Evolutionary conservation across 768 basidiomycete genomes (phyloP).

Genomic region (Plicaturopsis crispa): DNA sequence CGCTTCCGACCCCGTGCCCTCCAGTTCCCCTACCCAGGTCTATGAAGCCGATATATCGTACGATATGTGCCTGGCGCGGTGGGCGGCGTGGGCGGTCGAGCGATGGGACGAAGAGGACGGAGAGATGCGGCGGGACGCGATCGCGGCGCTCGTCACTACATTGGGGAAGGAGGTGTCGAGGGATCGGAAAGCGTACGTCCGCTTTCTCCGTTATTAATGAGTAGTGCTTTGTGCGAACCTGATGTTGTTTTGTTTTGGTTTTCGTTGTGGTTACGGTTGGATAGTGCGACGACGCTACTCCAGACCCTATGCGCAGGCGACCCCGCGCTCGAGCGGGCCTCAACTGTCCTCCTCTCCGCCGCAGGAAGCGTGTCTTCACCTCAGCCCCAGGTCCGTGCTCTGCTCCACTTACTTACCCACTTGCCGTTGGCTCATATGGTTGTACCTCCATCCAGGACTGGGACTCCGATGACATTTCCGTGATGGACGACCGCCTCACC

Average conservation of each 20-base stretch:
- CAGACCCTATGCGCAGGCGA: conserved; percentile 30
- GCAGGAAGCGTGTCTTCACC: conserved; percentile 9
- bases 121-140: conserved; percentile 36
- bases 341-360: conserved; percentile 13
- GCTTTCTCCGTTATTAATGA: not conserved
- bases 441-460: conserved; percentile 31
- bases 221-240: conserved; percentile 13
- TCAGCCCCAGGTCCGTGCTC: too few relatives aligned
- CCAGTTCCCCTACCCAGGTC: not conserved
- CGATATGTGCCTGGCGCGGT: conserved; percentile 55
- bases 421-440: not conserved
- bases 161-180: conserved; percentile 31
- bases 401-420: not conserved
- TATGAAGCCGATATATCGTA: conserved; percentile 32
- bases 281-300: conserved; percentile 25
- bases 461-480: conserved; percentile 37
- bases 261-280: not conserved
- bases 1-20: conserved; percentile 10
- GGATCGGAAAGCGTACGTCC: conserved; percentile 28
- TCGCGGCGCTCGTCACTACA: conserved; percentile 36
- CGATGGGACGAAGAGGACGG: conserved; percentile 24
- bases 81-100: conserved; percentile 58
- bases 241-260: conserved; percentile 1
- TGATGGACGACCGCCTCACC: conserved; percentile 50
- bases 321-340: conserved; percentile 10